Percentiles rank a stretch among this genome's conserved stretches.
Evolutionary conservation across 257 asterid genomes (phyloP).

Genomic region (Sherardia arvensis): DNA sequence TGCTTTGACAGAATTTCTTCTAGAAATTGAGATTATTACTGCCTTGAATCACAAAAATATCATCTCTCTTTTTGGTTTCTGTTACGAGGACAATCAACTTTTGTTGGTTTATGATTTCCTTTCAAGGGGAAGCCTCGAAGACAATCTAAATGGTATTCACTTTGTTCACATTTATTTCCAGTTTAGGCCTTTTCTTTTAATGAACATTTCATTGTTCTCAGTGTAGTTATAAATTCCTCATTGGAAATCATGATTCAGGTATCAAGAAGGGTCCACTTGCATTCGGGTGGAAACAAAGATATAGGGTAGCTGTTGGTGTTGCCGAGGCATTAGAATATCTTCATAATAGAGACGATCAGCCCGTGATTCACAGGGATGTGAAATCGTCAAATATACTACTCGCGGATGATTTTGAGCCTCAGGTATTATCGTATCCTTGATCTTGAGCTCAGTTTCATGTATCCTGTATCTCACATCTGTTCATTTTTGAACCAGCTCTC

Average conservation of each 20-base stretch:
- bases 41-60: conserved; percentile 80
- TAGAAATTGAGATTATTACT: conserved; percentile 83
- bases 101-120: conserved; percentile 83
- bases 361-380: conserved; percentile 89
- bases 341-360: conserved; percentile 55
- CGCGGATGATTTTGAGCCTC: conserved; percentile 82
- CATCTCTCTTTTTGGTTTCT: conserved; percentile 84
- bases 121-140: conserved; percentile 98
- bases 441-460: not conserved
- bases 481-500: conserved; percentile 49
- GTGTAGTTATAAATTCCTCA: not conserved
- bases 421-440: conserved; percentile 39
- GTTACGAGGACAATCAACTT: conserved; percentile 65
- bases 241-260: conserved; percentile 34
- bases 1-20: conserved; percentile 61
- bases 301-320: conserved; percentile 74
- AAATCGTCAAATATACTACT: conserved; percentile 89
- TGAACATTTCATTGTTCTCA: not conserved
- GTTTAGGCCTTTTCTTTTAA: not conserved
- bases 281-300: conserved; percentile 74
- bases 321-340: conserved; percentile 95
- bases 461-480: not conserved
- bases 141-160: conserved; percentile 68
- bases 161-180: not conserved
- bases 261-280: conserved; percentile 30